Evolutionary conservation across 345 rosid genomes (phyloP).

Genomic region (Salix purpurea): DNA sequence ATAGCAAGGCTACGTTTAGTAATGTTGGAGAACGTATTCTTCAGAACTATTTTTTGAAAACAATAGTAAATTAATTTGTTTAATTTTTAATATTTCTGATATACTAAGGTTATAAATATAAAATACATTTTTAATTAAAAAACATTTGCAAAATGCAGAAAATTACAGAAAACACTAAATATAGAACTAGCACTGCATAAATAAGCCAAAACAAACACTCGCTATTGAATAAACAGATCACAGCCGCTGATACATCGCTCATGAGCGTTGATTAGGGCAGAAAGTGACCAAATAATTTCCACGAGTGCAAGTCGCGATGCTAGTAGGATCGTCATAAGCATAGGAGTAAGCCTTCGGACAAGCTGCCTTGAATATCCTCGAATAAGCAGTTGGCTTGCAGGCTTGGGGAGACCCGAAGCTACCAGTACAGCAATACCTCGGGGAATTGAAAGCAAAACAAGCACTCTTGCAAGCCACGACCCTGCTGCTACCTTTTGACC

Average conservation of each 20-base stretch:
- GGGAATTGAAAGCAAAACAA: constrained; percentile 82
- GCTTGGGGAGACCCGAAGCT: constrained; percentile 62
- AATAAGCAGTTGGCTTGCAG: constrained; percentile 90
- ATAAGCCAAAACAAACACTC: background rate
- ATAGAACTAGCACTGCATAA: background rate
- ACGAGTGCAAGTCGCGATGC: constrained; percentile 72
- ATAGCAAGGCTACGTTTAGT: too few relatives aligned
- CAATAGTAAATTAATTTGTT: too few relatives aligned
- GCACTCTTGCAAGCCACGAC: constrained; percentile 95
- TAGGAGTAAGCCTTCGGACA: constrained; percentile 93
- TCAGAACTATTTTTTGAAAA: too few relatives aligned
- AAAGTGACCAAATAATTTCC: constrained; percentile 76
- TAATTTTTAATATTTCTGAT: too few relatives aligned
- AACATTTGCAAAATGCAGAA: too few relatives aligned
- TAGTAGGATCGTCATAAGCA: constrained; percentile 91
- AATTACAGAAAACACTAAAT: too few relatives aligned
- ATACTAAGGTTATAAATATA: too few relatives aligned
- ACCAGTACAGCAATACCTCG: constrained; percentile 89
- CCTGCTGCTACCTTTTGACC: constrained; percentile 45
- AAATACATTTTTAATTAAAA: too few relatives aligned
- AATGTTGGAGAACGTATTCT: too few relatives aligned
- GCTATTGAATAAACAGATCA: background rate
- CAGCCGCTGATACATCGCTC: background rate
- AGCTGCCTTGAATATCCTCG: constrained; percentile 81
- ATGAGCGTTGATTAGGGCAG: constrained; percentile 47